A percentile compares a stretch with the other conserved stretches of the same genome.
Evolutionary conservation across 2,329 filamentous ascomycete species (phyloP).

Genomic region (Sphaerulina vaccinii): DNA sequence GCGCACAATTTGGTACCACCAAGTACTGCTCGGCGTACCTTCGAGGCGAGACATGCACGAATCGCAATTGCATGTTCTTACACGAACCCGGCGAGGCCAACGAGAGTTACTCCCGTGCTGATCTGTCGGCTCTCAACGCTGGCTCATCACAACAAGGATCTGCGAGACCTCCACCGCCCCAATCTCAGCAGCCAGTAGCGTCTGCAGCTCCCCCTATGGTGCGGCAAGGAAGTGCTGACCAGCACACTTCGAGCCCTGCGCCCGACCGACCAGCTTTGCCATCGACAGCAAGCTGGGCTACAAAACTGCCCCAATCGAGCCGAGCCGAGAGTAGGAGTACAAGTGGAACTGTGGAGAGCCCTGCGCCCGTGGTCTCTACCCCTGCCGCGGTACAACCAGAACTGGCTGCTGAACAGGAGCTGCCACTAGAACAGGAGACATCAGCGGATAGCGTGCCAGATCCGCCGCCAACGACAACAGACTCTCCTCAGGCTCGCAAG

Average conservation of each 20-base stretch:
- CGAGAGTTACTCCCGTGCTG: constrained; percentile 92
- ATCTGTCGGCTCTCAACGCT: constrained; percentile 91
- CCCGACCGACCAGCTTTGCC: constrained; percentile 85
- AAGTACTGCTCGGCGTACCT: constrained; percentile 99
- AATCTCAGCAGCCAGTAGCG: constrained; percentile 52
- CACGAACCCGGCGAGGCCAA: constrained; percentile 98
- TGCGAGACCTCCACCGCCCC: constrained; percentile 49
- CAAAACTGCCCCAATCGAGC: constrained; percentile 63
- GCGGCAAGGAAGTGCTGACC: constrained; percentile 51
- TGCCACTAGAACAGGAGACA: constrained; percentile 14
- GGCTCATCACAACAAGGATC: constrained; percentile 74
- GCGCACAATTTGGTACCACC: constrained; percentile 80
- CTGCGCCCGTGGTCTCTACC: constrained; percentile 52
- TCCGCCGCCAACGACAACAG: neutral
- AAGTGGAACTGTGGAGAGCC: constrained; percentile 78
- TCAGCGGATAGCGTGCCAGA: constrained; percentile 11
- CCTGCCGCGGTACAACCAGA: constrained; percentile 21
- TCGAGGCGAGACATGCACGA: constrained; percentile 89
- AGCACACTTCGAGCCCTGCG: constrained; percentile 29
- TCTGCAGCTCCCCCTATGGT: constrained; percentile 62
- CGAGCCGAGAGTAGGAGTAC: constrained; percentile 76
- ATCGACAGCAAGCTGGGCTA: constrained; percentile 90
- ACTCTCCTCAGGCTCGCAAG: constrained; percentile 19
- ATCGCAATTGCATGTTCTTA: constrained; percentile 95
- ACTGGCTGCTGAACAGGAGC: constrained; percentile 16